Evolutionary conservation across 345 rosid species (phyloP).

Genomic region (Ceriops decandra): DNA sequence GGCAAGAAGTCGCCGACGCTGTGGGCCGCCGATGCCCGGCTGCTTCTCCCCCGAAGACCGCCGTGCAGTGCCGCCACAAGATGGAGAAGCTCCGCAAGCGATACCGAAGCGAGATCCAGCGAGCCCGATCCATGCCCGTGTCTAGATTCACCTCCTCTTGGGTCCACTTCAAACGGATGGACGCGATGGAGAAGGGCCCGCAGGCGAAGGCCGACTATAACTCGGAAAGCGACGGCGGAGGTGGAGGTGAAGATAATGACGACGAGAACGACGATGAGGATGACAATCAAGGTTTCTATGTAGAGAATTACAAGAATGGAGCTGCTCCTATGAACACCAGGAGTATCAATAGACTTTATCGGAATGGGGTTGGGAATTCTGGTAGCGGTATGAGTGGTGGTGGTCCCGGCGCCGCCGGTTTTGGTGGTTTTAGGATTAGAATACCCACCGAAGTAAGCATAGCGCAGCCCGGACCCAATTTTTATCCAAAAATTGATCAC

Average conservation of each 20-base stretch:
- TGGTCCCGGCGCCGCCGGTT: constrained; percentile 12
- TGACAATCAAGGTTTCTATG: constrained; percentile 39
- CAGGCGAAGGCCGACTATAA: constrained; percentile 25
- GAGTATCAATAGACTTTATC: constrained; percentile 52
- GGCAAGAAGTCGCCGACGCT: constrained; percentile 90
- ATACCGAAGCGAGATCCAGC: constrained; percentile 81
- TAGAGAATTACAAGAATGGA: constrained; percentile 37
- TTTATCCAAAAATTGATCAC: constrained; percentile 13
- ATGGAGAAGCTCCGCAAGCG: constrained; percentile 97
- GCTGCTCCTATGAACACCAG: constrained; percentile 31
- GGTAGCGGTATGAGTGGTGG: constrained; percentile 22
- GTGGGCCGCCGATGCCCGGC: constrained; percentile 58
- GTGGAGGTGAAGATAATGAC: constrained; percentile 19
- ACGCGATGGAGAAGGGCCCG: constrained; percentile 80
- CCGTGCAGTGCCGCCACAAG: constrained; percentile 96
- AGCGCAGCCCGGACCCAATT: constrained; percentile 56
- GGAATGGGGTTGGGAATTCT: constrained; percentile 51
- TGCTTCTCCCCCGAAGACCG: constrained; percentile 62
- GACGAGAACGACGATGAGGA: constrained; percentile 44
- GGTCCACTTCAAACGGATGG: constrained; percentile 87
- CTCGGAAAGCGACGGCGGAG: constrained; percentile 34
- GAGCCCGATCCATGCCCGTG: constrained; percentile 82
- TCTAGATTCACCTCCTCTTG: constrained; percentile 76
- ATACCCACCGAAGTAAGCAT: constrained; percentile 82
- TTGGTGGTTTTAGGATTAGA: constrained; percentile 56